These are phyloP conservation scores for Beauveria medogensis DNA, from an alignment of 2,329 filamentous ascomycete genomes.

Conservation along the genomic window DNA sequence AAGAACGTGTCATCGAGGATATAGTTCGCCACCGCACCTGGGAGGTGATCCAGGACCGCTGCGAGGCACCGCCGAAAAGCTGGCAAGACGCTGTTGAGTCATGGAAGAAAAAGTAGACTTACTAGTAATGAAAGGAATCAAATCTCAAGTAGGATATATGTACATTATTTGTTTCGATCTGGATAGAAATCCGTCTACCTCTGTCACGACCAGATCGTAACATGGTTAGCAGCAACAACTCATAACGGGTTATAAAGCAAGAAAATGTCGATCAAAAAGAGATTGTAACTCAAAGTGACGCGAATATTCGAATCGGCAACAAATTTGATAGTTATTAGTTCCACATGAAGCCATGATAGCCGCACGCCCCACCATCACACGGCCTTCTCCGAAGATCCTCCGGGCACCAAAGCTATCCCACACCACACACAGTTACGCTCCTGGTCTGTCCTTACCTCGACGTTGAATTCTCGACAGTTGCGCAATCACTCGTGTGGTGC, in stretches of 20 bases:
- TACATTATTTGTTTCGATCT: not conserved
- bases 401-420: constrained; percentile 7
- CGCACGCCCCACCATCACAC: not conserved
- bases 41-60: constrained; percentile 68
- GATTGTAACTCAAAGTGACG: no score
- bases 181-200: not conserved
- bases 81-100: constrained; percentile 59
- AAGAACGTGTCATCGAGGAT: constrained; percentile 67
- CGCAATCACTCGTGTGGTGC: not conserved
- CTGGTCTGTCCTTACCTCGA: constrained; percentile 8
- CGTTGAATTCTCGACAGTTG: constrained; percentile 2
- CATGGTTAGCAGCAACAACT: not conserved
- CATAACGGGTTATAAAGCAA: not conserved
- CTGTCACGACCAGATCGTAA: not conserved
- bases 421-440: not conserved
- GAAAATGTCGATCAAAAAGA: no score
- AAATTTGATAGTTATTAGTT: no score
- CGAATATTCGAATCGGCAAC: no score
- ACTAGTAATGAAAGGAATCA: not conserved
- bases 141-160: not conserved
- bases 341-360: not conserved
- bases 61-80: constrained; percentile 47
- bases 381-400: constrained; percentile 10
- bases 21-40: constrained; percentile 79
- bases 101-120: constrained; percentile 41